phyloP scores from a whole-genome alignment of 2,329 filamentous ascomycete species.

The Fusarium staphyleae region DNA sequence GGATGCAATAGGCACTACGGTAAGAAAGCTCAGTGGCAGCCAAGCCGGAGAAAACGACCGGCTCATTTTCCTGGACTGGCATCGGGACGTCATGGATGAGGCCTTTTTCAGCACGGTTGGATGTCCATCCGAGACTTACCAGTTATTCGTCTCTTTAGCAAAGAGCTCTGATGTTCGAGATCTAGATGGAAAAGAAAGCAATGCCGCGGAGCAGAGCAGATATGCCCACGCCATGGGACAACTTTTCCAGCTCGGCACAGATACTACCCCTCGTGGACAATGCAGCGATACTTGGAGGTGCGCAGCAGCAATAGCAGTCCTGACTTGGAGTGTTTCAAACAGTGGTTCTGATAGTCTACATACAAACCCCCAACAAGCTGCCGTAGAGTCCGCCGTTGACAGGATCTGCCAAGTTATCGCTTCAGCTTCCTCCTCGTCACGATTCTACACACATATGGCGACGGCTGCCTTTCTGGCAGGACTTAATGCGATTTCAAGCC shows the following conservation, averaged over 20 bases:
- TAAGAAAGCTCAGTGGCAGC: constrained; percentile 13
- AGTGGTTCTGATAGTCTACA: too few relatives aligned
- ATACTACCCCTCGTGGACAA: constrained; percentile 29
- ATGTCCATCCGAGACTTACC: constrained; percentile 48
- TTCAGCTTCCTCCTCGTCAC: constrained; percentile 43
- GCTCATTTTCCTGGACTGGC: constrained; percentile 52
- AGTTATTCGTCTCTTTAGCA: constrained; percentile 46
- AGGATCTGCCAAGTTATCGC: constrained; percentile 47
- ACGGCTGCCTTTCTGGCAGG: constrained; percentile 48
- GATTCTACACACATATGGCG: constrained; percentile 51
- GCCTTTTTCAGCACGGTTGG: constrained; percentile 49
- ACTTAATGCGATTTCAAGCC: constrained; percentile 43
- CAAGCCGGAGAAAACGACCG: neutral
- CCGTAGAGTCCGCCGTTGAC: constrained; percentile 43
- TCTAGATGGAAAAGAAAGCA: neutral
- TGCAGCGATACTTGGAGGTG: constrained; percentile 47
- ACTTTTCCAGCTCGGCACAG: constrained; percentile 31
- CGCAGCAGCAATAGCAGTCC: constrained; percentile 46
- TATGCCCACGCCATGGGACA: constrained; percentile 40
- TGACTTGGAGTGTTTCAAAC: constrained; percentile 6
- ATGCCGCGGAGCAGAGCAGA: constrained; percentile 15
- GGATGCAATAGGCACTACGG: constrained; percentile 46
- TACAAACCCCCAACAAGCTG: too few relatives aligned
- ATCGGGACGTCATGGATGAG: constrained; percentile 45
- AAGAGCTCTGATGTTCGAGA: constrained; percentile 22